Evolutionary conservation across 2,329 filamentous ascomycete species (phyloP), one percentile per base, ranked within the genome.

Genomic region (Dichotomopilus funicola): DNA sequence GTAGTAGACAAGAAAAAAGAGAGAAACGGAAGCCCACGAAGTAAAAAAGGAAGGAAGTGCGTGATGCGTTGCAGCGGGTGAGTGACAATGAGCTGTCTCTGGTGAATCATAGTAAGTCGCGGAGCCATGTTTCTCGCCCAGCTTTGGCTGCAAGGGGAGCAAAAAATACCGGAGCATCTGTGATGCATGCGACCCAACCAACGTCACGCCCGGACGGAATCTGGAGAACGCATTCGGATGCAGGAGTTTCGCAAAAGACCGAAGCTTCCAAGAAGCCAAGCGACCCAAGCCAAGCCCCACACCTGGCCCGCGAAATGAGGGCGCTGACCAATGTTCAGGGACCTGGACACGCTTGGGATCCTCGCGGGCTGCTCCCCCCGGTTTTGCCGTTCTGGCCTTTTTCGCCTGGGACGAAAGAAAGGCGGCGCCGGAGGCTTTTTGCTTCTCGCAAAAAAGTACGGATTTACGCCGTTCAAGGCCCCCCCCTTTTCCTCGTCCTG

Each of bases 241-340:
- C 34, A 48, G n/a, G 31, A 47, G n/a, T 45, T 44, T 51, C 47
- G 47, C 19, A 44, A 31, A 54, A 44, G 36, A 37, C 45, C 27
- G 42, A 51, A 43, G 35, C 44, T 52, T 53, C 55, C 44, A 55
- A 49, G 55, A 49, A 51, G 33, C 38, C 49, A 44, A 47, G 42
- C 6, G 33, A 48, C 53, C 53, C 47, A 51, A 47, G 19, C 37
- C 7, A n/a, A 9, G 53, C 53, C 60, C 62, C 57, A 59, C 57
- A 38, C 11, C 45, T 48, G 53, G 62, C 57, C 59, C 56, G 61
- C 58, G 37, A 63, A 63, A 63, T 61, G 59, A 61, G 55, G 49
- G 56, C 61, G 62, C 61, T 64, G 61, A 63, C 62, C 62, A 64
- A 64, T 27, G 19, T 62, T 63, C 60, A 62, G 58, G 58, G 61